phyloP scores from a whole-genome alignment of 192 early-diverging fungal genomes.

The Coemansia sp. region DNA sequence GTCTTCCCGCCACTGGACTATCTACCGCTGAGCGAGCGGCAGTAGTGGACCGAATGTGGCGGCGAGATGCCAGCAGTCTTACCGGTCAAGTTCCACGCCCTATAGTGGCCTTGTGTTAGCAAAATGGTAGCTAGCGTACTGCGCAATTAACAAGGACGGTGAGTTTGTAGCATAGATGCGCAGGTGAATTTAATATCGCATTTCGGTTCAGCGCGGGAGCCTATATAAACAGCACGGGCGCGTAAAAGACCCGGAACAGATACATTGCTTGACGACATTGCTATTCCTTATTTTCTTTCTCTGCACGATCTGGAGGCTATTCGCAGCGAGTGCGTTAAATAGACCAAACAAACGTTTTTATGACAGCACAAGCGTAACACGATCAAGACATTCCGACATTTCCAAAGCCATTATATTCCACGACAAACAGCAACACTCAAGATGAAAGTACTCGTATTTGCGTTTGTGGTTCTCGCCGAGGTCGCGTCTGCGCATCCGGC shows the following conservation, averaged over 20 bases:
- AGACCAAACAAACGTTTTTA: neutral
- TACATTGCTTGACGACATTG: conserved; percentile 13
- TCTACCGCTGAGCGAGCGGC: neutral
- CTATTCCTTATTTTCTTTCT: conserved; percentile 3
- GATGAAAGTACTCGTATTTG: conserved; percentile 50
- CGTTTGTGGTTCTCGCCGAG: conserved; percentile 46
- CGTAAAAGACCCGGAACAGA: neutral
- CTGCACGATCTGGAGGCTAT: neutral
- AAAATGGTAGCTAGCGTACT: conserved; percentile 10
- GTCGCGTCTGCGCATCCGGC: conserved; percentile 33
- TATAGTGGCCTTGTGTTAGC: neutral
- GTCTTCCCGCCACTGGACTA: neutral
- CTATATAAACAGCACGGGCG: neutral
- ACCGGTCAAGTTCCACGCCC: neutral
- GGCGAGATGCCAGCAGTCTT: neutral
- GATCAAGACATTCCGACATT: neutral
- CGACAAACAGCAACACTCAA: neutral
- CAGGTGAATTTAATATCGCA: neutral
- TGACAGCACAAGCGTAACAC: conserved; percentile 3
- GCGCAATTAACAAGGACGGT: conserved; percentile 1
- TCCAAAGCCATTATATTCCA: neutral
- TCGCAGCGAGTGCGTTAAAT: neutral
- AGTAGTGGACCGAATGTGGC: conserved; percentile 14
- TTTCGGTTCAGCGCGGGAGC: too few relatives aligned
- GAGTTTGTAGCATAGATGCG: neutral